Percentiles rank a stretch among this genome's conserved stretches.
phyloP scores from a whole-genome alignment of 768 basidiomycete genomes.

The Tricholoma sp. region DNA sequence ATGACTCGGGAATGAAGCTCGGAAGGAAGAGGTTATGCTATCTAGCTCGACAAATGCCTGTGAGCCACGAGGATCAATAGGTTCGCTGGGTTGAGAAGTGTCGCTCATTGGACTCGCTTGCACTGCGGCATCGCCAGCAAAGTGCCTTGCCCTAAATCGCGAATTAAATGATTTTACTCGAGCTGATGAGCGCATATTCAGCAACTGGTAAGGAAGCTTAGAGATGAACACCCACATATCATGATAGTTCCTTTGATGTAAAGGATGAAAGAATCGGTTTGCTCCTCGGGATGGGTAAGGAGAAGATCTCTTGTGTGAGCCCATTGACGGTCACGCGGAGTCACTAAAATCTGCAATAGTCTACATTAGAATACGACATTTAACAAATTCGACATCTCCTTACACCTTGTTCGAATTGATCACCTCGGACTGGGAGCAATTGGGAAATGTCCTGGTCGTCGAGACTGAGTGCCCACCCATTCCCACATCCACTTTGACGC shows the following conservation, averaged over 20 bases:
- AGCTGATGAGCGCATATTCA: conserved; percentile 22
- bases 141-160: conserved; percentile 57
- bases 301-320: conserved; percentile 58
- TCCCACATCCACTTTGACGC: conserved; percentile 59
- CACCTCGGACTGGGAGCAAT: conserved; percentile 56
- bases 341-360: conserved; percentile 37
- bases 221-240: conserved; percentile 37
- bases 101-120: conserved; percentile 32
- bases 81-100: conserved; percentile 33
- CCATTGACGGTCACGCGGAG: conserved; percentile 57
- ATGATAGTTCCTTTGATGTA: conserved; percentile 67
- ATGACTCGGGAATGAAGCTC: conserved; percentile 51
- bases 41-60: conserved; percentile 63
- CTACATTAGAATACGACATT: not conserved
- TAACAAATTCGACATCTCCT: conserved; percentile 15
- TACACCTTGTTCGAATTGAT: conserved; percentile 60
- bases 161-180: conserved; percentile 59
- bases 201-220: not conserved
- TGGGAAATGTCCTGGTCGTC: conserved; percentile 76
- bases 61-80: conserved; percentile 55
- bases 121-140: conserved; percentile 50
- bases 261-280: conserved; percentile 66
- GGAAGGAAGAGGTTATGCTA: conserved; percentile 49
- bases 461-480: conserved; percentile 65
- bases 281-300: conserved; percentile 52